These are phyloP conservation scores for Colletotrichum lupini DNA, from an alignment of 2,329 filamentous ascomycete species.

Conservation along the genomic window DNA sequence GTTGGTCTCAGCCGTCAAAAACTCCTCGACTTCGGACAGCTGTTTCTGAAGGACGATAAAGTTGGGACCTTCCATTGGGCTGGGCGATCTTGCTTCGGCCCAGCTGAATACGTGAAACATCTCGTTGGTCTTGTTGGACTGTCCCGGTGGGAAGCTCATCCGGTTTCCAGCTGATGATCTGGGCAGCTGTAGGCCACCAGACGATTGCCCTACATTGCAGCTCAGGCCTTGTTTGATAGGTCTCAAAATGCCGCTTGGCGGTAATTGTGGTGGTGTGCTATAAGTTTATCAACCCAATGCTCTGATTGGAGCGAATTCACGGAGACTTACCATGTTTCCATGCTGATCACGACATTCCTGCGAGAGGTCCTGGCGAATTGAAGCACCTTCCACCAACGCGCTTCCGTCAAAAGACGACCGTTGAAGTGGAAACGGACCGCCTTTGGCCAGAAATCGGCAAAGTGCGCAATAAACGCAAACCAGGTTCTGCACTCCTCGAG, in stretches of 20 bases:
- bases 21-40: constrained; percentile 27
- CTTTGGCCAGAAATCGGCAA: constrained; percentile 55
- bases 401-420: constrained; percentile 41
- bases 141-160: constrained; percentile 20
- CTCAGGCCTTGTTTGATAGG: neutral
- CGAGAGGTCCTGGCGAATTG: constrained; percentile 38
- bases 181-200: neutral
- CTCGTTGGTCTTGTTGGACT: constrained; percentile 3
- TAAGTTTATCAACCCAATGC: neutral
- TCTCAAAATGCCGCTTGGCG: constrained; percentile 23
- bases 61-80: constrained; percentile 22
- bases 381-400: constrained; percentile 45
- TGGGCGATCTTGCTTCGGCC: constrained; percentile 3
- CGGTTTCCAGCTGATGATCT: constrained; percentile 4
- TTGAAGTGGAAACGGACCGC: constrained; percentile 50
- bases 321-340: constrained; percentile 28
- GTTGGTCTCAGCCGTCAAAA: constrained; percentile 26
- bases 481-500: constrained; percentile 54
- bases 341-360: constrained; percentile 38
- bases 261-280: constrained; percentile 29
- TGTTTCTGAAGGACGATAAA: constrained; percentile 29
- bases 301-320: too few species aligned
- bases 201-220: neutral
- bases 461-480: constrained; percentile 56
- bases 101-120: constrained; percentile 35